Conservation (phyloP, 129 eudicot genomes). For the Chrysanthemum seticuspe region DNA sequence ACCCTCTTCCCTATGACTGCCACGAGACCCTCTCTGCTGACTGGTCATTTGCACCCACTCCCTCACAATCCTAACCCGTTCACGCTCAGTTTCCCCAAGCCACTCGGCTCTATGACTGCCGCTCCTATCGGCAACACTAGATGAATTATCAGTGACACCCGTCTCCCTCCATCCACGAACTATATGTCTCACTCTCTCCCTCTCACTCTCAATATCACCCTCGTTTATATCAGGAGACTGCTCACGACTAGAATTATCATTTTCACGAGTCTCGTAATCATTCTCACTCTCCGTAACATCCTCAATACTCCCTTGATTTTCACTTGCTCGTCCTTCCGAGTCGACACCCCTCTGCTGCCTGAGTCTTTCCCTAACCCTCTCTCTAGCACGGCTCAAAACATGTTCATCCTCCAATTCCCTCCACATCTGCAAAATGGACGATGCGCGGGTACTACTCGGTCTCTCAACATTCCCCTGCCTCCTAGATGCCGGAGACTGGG, state of each 20-base stretch:
- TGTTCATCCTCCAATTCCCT: constrained; percentile 96
- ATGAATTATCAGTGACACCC: constrained; percentile 61
- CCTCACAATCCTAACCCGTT: constrained; percentile 89
- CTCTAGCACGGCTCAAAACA: constrained; percentile 60
- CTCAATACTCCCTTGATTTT: constrained; percentile 18
- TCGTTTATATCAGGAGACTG: constrained; percentile 90
- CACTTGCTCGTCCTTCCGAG: constrained; percentile 57
- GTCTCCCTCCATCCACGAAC: constrained; percentile 98
- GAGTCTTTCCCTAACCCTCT: constrained; percentile 72
- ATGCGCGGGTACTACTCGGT: constrained; percentile 62
- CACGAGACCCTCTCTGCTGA: constrained; percentile 79
- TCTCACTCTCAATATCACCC: constrained; percentile 46
- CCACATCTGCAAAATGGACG: constrained; percentile 96
- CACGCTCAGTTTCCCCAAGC: constrained; percentile 97
- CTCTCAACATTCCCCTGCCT: constrained; percentile 85
- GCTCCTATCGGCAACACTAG: constrained; percentile 56
- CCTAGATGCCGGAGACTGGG: constrained; percentile 71
- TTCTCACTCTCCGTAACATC: constrained; percentile 50
- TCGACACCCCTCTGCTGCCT: constrained; percentile 66
- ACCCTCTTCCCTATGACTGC: constrained; percentile 61
- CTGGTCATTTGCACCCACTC: constrained; percentile 98
- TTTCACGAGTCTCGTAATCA: constrained; percentile 53
- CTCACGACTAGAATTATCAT: constrained; percentile 65
- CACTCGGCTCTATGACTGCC: constrained; percentile 74
- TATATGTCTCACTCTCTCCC: constrained; percentile 96